Evolutionary conservation across 106 monocot species (phyloP).

Genomic region (Posidonia australis): DNA sequence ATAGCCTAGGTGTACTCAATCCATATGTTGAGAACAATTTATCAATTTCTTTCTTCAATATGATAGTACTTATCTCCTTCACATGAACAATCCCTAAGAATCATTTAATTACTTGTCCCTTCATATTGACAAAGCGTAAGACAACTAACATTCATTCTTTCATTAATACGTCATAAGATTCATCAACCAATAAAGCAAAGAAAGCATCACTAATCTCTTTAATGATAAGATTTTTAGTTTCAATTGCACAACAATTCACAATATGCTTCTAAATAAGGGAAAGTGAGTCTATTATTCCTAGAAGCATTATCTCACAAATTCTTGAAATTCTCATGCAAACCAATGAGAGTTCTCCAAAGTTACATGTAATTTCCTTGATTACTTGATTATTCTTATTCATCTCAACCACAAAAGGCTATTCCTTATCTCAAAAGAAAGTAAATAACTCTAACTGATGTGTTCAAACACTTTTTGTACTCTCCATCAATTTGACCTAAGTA

Average conservation of each 20-base stretch:
- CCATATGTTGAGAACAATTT: not conserved
- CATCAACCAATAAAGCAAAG: too few relatives aligned
- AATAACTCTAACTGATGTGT: not conserved
- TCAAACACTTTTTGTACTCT: not conserved
- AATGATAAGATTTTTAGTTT: not conserved
- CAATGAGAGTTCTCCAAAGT: not conserved
- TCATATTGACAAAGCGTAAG: not conserved
- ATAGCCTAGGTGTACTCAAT: not conserved
- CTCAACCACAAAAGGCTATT: not conserved
- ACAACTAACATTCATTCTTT: not conserved
- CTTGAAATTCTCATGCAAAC: not conserved
- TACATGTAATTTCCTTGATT: not conserved
- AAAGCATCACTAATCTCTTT: not conserved
- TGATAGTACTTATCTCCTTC: not conserved
- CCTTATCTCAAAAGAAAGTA: not conserved
- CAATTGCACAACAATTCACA: not conserved
- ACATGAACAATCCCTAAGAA: not conserved
- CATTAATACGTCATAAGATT: too few relatives aligned
- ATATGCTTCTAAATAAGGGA: too few relatives aligned
- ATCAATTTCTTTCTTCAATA: not conserved
- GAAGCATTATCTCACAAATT: not conserved
- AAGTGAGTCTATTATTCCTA: not conserved
- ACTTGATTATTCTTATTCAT: not conserved
- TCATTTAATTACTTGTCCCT: too few relatives aligned
- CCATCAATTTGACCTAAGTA: not conserved